Conservation (phyloP, 345 rosid species). For the Rhodamnia argentea region DNA sequence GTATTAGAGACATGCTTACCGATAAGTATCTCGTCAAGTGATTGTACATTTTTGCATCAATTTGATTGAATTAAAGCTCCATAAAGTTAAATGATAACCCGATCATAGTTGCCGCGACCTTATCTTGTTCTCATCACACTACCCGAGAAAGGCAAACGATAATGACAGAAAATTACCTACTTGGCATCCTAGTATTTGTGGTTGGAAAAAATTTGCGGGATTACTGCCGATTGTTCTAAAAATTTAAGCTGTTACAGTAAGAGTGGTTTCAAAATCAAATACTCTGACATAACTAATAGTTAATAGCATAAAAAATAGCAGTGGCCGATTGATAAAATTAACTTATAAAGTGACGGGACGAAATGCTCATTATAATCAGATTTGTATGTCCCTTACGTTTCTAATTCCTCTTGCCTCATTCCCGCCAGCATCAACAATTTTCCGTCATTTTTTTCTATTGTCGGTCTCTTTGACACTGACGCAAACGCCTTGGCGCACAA, state of each 20-base stretch:
- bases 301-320: background rate
- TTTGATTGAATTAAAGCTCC: background rate
- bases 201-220: too few species aligned
- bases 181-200: too few species aligned
- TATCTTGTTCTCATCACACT: background rate
- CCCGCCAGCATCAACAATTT: background rate
- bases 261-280: too few species aligned
- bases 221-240: accelerated
- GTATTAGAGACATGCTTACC: background rate
- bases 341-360: background rate
- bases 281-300: background rate
- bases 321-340: background rate
- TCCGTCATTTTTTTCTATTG: background rate
- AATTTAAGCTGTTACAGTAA: too few species aligned
- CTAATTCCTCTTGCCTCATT: background rate
- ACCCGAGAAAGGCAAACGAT: background rate
- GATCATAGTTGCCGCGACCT: background rate
- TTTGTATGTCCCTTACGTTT: background rate
- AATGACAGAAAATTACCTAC: too few species aligned
- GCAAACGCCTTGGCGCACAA: background rate
- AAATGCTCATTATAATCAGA: background rate
- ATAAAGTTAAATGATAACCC: background rate
- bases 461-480: background rate
- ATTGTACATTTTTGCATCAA: background rate
- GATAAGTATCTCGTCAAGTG: background rate